A percentile compares a stretch with the other conserved stretches of the same genome.
phyloP scores from a whole-genome alignment of 306 rosid species.

The Quercus agrifolia region DNA sequence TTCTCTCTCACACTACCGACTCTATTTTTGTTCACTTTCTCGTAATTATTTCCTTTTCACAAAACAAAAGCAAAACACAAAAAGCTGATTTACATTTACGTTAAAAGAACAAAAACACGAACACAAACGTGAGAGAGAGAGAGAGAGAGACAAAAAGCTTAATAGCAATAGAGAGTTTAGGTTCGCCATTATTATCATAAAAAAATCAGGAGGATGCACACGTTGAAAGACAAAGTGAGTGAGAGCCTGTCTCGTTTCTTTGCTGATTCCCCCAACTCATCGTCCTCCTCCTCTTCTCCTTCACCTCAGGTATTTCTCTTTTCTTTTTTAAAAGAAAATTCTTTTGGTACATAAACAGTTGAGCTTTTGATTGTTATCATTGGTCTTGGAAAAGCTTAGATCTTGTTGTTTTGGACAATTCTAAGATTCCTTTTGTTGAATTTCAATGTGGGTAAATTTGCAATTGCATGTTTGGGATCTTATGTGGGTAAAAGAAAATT shows the following conservation, averaged over 20 bases:
- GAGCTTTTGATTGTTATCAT: slow-evolving; percentile 28
- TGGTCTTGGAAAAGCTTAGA: slow-evolving; percentile 26
- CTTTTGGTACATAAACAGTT: neutral
- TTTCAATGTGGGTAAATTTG: slow-evolving; percentile 11
- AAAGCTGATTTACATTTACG: neutral
- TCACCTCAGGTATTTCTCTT: slow-evolving; percentile 40
- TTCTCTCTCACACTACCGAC: no score
- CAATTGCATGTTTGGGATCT: slow-evolving; percentile 2
- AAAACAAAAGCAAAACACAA: neutral
- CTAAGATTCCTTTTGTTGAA: slow-evolving; percentile 14
- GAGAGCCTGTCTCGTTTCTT: slow-evolving; percentile 63
- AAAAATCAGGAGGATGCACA: slow-evolving; percentile 39
- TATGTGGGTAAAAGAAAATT: neutral
- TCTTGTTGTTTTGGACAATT: slow-evolving; percentile 30
- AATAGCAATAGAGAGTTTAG: neutral
- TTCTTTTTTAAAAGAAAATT: neutral
- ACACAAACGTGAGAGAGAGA: neutral
- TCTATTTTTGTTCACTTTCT: no score
- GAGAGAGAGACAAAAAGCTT: neutral
- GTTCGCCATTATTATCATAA: neutral
- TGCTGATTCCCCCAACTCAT: slow-evolving; percentile 39
- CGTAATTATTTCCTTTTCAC: no score
- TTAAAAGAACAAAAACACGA: no score
- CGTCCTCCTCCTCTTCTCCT: slow-evolving; percentile 22
- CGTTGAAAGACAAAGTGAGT: slow-evolving; percentile 64